Evolutionary conservation across 768 basidiomycete genomes (phyloP), one percentile per base, ranked within the genome.

Genomic region (Tricholoma flavovirens): DNA sequence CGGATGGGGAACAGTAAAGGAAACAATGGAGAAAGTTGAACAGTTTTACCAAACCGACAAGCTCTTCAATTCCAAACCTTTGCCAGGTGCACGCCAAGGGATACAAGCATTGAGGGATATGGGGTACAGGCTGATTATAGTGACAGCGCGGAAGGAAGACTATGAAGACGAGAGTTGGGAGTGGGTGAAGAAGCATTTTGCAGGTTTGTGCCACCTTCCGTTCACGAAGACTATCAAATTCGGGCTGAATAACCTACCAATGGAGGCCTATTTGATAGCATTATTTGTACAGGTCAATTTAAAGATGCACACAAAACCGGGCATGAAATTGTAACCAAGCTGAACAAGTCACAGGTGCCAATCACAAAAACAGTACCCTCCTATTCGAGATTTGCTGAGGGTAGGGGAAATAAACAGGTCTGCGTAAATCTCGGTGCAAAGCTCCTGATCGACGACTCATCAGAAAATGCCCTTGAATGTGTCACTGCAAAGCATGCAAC

Each of bases 201-300:
- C 86, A 29, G 86, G 83, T 77, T 59, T 59, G 74, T 62, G 43
- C 7, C 40, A 8, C 15, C 14, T 45, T 6, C 17, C 22, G 5
- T 15, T 24, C n/a, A 10, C n/a, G n/a, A 19, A 24, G 6, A 21
- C 12, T 2, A 45, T 8, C 19, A 21, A 43, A 26, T 5, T 26
- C 24, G 5, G 24, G 24, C 29, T 46, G 21, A 43, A 11, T 4
- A 3, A 54, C 10, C 53, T 14, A 30, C 1, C 17, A 36, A 26
- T 24, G 17, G 56, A 81, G 81, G 70, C 11, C 60, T 78, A 17
- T 85, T 88, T 55, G 75, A 83, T 19, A 78, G 74, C 52, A 70
- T 88, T 8, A 79, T 90, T 53, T 91, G 85, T 67, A 90, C 86
- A 0, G 87, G 87, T 3, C 85, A 89, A 63, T 89, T 88, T 68